Evolutionary conservation across 2,329 filamentous ascomycete species (phyloP), one percentile per base, ranked within the genome.

Genomic region (Immersiporthe knoxdaviesiana): DNA sequence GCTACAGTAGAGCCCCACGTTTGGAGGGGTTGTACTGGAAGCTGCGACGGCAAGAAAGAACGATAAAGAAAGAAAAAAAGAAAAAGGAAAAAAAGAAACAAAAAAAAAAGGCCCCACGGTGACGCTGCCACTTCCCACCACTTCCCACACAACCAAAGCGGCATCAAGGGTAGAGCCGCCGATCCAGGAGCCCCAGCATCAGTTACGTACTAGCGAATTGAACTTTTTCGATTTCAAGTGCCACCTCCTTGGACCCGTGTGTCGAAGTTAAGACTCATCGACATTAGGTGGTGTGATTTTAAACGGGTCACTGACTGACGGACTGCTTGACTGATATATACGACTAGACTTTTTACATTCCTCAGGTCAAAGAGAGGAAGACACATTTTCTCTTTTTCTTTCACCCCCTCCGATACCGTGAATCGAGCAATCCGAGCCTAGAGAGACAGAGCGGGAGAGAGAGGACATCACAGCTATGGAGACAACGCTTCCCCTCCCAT

Each of bases 401-500:
- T 35, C 35, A 8, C 8, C 14, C 27, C 30, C 21, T 66, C 30
- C 65, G 54, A n/a, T 58, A 69, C 47, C 24, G 41, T 60, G 65
- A 56, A 47, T 65, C 37, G 32, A 24, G 41, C 56, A n/a, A 35
- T 41, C 10, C 39, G 54, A 56, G 18, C 12, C 21, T 30, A 37
- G 32, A 37, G 41, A 62, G 21, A n/a, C n/a, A n/a, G n/a, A n/a
- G n/a, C n/a, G n/a, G n/a, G n/a, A n/a, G n/a, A n/a, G 32, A 37
- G 41, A 62, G 21, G 21, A 58, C n/a, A 54, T 39, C 70, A 76
- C 70, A 76, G 77, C 70, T 71, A 91, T 91, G 88, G 89, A 91
- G 78, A 88, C 88, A 39, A 88, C 85, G 70, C 82, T 90, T 30
- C 87, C 88, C 12, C 80, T 91, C 65, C 89, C 88, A 32, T 90